phyloP scores from a whole-genome alignment of 1,139 yeast genomes.

The Yamadazyma oceani region DNA sequence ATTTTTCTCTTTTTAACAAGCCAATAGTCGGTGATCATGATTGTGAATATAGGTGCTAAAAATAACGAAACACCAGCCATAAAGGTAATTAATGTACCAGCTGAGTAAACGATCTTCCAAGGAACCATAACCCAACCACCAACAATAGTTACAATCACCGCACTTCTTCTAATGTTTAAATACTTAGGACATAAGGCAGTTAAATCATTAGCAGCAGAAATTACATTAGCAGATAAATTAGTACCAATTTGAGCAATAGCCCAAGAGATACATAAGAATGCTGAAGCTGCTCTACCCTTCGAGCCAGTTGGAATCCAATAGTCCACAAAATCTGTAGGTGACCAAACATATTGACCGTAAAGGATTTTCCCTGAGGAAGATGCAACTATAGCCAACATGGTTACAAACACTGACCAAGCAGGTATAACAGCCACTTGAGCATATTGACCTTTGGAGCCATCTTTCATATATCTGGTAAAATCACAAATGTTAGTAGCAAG shows the following conservation, averaged over 20 bases:
- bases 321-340: conserved; percentile 14
- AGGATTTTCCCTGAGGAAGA: conserved; percentile 17
- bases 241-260: conserved; percentile 47
- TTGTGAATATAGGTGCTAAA: conserved; percentile 16
- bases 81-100: conserved; percentile 15
- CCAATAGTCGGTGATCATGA: conserved; percentile 18
- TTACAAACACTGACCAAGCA: conserved; percentile 16
- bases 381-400: conserved; percentile 16
- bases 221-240: conserved; percentile 49
- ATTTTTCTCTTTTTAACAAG: conserved; percentile 12
- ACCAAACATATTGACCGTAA: conserved; percentile 16
- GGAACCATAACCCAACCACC: conserved; percentile 37
- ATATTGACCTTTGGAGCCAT: conserved; percentile 9
- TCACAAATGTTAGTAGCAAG: conserved; percentile 17
- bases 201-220: conserved; percentile 54
- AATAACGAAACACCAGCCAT: conserved; percentile 17
- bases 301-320: conserved; percentile 17
- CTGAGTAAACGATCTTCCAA: conserved; percentile 24
- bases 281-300: conserved; percentile 41
- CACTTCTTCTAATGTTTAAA: conserved; percentile 53
- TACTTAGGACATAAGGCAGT: conserved; percentile 50
- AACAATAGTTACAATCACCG: conserved; percentile 37
- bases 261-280: conserved; percentile 47
- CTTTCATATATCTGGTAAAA: conserved; percentile 16
- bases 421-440: conserved; percentile 14